Base-by-base conservation (phyloP, 2,329 filamentous ascomycete genomes). In the Passalora sequoiae region DNA sequence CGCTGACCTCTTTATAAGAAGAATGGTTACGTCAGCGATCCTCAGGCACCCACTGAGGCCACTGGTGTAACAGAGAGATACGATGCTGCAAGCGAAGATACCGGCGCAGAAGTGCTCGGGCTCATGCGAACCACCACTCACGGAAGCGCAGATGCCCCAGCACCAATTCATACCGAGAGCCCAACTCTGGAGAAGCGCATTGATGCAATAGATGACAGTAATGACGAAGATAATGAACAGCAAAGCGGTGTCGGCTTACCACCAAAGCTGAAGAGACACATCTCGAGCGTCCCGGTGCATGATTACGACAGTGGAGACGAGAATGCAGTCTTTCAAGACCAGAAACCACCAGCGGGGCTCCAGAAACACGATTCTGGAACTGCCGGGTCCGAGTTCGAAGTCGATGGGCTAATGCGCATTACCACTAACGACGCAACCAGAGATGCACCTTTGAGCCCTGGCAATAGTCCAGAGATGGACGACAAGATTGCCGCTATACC, bases 241-340 rank as follows among this genome's bases (percentile, higher is more conserved):
- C 27, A 36, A 2, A 24, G 24, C 19, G 25, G 27, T 4, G 22
- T 13, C 15, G 27, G 21, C 15, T 7, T 40, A 9, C 40, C 45
- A 15, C 40, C 45, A 16, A 44, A 40, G 24, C 24, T 51, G 32
- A 46, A 48, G 24, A 29, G 49, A 8, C 43, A 47, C n/a, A 51
- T 51, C 20, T 48, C 45, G 10, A 41, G 39, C 15, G 47, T 51
- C n/a, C 49, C 45, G 13, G 30, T 33, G n/a, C 38, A 51, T 13
- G 49, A 48, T 25, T 48, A 48, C 20, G 49, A 51, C 20, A 51
- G 49, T 21, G 49, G 31, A 22, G 16, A 40, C 10, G 38, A 40
- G 15, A 16, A 40, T 5, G 20, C 38, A 4, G 16, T 22, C 4
- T n/a, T 16, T 12, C n/a, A n/a, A 5, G 31, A 4, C 12, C n/a